phyloP scores from a whole-genome alignment of 139 green algal species.

The Chloropicon primus region DNA sequence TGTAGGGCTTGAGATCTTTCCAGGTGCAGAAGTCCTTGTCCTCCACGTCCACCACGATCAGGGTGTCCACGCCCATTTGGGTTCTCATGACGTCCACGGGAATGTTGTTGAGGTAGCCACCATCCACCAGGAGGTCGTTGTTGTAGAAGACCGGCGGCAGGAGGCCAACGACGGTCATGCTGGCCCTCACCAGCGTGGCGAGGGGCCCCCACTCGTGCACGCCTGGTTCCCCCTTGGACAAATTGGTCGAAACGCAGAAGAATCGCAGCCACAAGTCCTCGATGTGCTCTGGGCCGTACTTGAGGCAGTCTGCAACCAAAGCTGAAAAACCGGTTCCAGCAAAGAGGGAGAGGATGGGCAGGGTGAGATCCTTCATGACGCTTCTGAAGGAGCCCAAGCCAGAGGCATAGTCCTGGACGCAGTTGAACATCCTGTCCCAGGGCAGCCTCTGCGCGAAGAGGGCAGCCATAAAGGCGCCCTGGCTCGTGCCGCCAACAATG shows the following conservation, averaged over 20 bases:
- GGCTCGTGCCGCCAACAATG: slow-evolving; percentile 50
- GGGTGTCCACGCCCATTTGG: slow-evolving; percentile 44
- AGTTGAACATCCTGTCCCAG: slow-evolving; percentile 30
- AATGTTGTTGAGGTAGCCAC: slow-evolving; percentile 58
- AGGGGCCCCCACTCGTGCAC: slow-evolving; percentile 35
- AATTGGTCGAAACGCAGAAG: slow-evolving; percentile 61
- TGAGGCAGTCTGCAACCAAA: slow-evolving; percentile 24
- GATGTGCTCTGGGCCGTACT: slow-evolving; percentile 26
- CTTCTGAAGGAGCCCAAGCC: slow-evolving; percentile 42
- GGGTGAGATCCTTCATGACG: slow-evolving; percentile 56
- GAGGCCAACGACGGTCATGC: slow-evolving; percentile 69
- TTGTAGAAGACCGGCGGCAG: slow-evolving; percentile 50
- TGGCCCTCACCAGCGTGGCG: slow-evolving; percentile 37
- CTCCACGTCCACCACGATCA: slow-evolving; percentile 65
- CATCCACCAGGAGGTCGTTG: slow-evolving; percentile 54
- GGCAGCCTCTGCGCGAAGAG: slow-evolving; percentile 45
- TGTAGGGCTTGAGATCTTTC: slow-evolving; percentile 42
- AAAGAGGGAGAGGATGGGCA: slow-evolving; percentile 58
- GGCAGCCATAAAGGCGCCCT: slow-evolving; percentile 60
- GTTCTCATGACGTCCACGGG: slow-evolving; percentile 53
- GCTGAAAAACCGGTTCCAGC: slow-evolving; percentile 39
- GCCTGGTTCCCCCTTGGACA: slow-evolving; percentile 33
- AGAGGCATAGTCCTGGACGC: slow-evolving; percentile 35
- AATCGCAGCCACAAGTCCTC: slow-evolving; percentile 71
- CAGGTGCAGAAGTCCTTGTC: slow-evolving; percentile 47